Evolutionary conservation across 2,329 filamentous ascomycete genomes (phyloP).

Genomic region (Pyricularia grisea): DNA sequence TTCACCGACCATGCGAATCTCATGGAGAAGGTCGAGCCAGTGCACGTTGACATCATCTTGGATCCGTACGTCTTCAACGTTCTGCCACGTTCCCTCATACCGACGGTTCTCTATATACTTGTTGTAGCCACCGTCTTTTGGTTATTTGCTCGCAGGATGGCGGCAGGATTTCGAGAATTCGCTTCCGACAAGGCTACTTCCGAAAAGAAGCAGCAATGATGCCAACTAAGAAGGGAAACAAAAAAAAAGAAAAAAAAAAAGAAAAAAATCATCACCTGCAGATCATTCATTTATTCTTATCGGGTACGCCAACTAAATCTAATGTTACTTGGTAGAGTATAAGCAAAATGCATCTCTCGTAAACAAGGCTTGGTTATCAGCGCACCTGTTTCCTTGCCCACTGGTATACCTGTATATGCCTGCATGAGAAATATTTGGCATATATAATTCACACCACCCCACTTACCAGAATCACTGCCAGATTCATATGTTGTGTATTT

Average conservation of each 20-base stretch:
- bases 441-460: not conserved
- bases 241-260: not conserved
- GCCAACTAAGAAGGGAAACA: too few relatives aligned
- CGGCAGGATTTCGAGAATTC: not conserved
- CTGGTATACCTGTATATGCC: not conserved
- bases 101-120: conserved; percentile 60
- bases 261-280: not conserved
- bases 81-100: conserved; percentile 67
- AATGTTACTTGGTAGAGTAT: not conserved
- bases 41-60: conserved; percentile 72
- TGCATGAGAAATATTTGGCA: too few relatives aligned
- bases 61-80: conserved; percentile 78
- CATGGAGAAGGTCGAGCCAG: conserved; percentile 66
- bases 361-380: not conserved
- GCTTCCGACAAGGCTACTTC: not conserved
- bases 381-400: not conserved
- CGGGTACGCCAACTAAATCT: not conserved
- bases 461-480: not conserved
- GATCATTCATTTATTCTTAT: not conserved
- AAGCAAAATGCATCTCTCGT: not conserved
- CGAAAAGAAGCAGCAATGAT: not conserved
- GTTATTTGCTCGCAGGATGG: conserved; percentile 29
- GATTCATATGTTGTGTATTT: not conserved
- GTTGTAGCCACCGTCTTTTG: conserved; percentile 44
- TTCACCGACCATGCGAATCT: conserved; percentile 64